phyloP scores from a whole-genome alignment of 495 filamentous ascomycete species.

The Elasticomyces elasticus region DNA sequence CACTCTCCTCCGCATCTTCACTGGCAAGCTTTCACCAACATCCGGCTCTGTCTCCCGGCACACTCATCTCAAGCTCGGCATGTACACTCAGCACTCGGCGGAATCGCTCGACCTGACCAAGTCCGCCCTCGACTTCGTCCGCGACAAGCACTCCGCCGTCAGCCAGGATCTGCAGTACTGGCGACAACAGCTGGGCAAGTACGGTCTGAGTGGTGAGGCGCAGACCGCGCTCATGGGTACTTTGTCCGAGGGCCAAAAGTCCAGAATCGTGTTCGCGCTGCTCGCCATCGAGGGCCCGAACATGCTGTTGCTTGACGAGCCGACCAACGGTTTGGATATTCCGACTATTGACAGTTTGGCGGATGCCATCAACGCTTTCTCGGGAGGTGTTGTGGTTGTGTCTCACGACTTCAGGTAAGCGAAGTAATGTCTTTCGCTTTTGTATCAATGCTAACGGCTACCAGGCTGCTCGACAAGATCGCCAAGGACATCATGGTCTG shows the following conservation, averaged over 20 bases:
- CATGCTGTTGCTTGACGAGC: constrained; percentile 96
- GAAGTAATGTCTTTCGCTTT: no score
- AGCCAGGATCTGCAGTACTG: constrained; percentile 99
- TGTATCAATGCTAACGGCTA: neutral
- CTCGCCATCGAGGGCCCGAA: constrained; percentile 94
- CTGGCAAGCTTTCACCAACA: constrained; percentile 83
- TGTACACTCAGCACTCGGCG: constrained; percentile 96
- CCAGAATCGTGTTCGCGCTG: constrained; percentile 92
- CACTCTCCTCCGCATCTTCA: constrained; percentile 96
- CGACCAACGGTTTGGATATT: constrained; percentile 98
- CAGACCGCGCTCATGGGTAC: constrained; percentile 98
- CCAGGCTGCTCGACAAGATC: constrained; percentile 93
- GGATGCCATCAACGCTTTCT: constrained; percentile 93
- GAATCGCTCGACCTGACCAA: constrained; percentile 98
- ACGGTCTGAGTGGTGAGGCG: constrained; percentile 80
- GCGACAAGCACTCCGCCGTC: constrained; percentile 83
- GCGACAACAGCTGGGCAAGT: constrained; percentile 91
- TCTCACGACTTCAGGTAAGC: constrained; percentile 98
- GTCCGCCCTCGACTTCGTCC: constrained; percentile 92
- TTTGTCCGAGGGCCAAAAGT: constrained; percentile 93
- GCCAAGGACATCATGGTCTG: constrained; percentile 99
- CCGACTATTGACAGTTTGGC: constrained; percentile 96
- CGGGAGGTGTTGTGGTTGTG: constrained; percentile 93
- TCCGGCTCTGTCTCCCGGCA: constrained; percentile 73
- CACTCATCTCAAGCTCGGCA: constrained; percentile 94